These are phyloP conservation scores for Sanghuangporus baumii DNA, from an alignment of 1,284 basidiomycete genomes.

Conservation along the genomic window DNA sequence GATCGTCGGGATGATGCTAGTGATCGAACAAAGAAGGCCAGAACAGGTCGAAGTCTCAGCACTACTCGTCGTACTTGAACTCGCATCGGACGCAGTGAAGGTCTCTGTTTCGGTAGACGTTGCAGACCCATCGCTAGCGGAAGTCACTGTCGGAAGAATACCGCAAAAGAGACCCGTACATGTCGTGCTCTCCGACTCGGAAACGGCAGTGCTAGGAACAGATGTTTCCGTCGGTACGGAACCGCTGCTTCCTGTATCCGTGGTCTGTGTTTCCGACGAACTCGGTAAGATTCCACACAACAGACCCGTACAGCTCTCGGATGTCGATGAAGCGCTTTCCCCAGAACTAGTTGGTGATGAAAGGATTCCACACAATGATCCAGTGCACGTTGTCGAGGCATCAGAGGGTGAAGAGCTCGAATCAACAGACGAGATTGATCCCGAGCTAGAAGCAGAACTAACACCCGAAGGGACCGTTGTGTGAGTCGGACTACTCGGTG, in stretches of 20 bases:
- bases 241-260: not conserved
- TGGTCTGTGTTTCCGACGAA: not conserved
- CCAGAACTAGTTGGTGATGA: not conserved
- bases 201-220: not conserved
- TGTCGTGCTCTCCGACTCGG: not conserved
- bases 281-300: not conserved
- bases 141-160: not conserved
- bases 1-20: not conserved
- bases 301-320: not conserved
- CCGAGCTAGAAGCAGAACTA: conserved; percentile 6
- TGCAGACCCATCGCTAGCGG: not conserved
- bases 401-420: not conserved
- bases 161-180: not conserved
- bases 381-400: not conserved
- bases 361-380: conserved; percentile 1
- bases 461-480: conserved; percentile 20
- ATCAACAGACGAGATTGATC: not conserved
- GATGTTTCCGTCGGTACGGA: not conserved
- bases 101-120: not conserved
- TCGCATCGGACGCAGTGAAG: not conserved
- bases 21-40: conserved; percentile 12
- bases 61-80: not conserved
- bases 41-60: conserved; percentile 5
- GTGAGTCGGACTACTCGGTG: conserved; percentile 32
- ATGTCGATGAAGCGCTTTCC: not conserved